Percentiles rank a stretch among this genome's conserved stretches.
Conservation (phyloP, 306 rosid genomes). For the Gleditsia sinensis region DNA sequence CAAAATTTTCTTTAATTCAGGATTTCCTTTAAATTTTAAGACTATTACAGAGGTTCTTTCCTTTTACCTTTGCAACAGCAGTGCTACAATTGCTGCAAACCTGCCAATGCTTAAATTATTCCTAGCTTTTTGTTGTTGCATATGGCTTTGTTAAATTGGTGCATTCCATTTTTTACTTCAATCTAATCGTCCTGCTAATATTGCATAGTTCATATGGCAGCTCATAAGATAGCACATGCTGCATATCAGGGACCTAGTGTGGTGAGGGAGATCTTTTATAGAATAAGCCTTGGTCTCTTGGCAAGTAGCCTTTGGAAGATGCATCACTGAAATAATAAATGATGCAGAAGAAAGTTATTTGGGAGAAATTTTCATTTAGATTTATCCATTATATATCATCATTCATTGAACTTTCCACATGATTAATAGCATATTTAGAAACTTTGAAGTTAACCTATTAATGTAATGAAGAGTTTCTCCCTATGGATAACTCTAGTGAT, state of each 20-base stretch:
- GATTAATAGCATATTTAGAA: conserved; percentile 10
- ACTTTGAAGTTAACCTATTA: background rate
- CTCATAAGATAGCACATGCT: conserved; percentile 3
- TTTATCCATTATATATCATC: background rate
- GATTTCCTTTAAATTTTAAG: too few species aligned
- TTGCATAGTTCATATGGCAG: background rate
- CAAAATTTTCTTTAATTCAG: background rate
- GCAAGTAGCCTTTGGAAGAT: conserved; percentile 42
- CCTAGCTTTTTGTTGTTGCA: too few species aligned
- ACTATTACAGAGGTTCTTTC: too few species aligned
- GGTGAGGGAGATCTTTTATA: conserved; percentile 36
- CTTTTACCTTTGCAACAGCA: conserved; percentile 40
- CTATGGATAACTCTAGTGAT: background rate
- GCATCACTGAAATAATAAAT: conserved; percentile 41
- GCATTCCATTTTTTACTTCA: too few species aligned
- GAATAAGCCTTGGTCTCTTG: conserved; percentile 6
- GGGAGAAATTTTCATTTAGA: too few species aligned
- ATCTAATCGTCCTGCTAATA: too few species aligned
- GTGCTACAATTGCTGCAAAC: conserved; percentile 71
- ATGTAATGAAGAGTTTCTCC: background rate
- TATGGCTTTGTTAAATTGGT: too few species aligned
- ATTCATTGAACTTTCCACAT: too few species aligned
- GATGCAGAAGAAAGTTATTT: background rate
- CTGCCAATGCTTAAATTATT: conserved; percentile 76
- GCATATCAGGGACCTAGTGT: conserved; percentile 33